Conservation (phyloP, 73 alveolate species). For the Paramecium bursaria region DNA sequence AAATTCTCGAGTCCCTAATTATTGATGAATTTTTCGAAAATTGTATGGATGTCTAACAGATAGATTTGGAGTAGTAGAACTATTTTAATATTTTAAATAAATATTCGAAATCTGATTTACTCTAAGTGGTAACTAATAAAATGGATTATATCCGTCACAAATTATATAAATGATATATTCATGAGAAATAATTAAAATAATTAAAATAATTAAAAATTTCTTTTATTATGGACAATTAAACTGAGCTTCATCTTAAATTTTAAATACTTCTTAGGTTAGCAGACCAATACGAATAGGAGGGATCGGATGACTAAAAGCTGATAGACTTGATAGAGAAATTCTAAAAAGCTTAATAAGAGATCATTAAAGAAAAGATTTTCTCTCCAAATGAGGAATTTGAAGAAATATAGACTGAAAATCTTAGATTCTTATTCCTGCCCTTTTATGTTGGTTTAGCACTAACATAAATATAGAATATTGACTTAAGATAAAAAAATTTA, state of each 20-base stretch:
- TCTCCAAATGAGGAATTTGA: slow-evolving; percentile 79
- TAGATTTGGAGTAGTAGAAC: slow-evolving; percentile 60
- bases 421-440: slow-evolving; percentile 73
- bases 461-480: slow-evolving; percentile 57
- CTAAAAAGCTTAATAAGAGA: not conserved
- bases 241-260: no score
- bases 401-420: slow-evolving; percentile 77
- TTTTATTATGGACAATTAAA: no score
- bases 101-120: slow-evolving; percentile 62
- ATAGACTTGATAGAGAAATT: slow-evolving; percentile 26
- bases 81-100: slow-evolving; percentile 62
- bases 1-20: slow-evolving; percentile 61
- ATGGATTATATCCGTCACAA: slow-evolving; percentile 66
- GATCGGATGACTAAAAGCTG: slow-evolving; percentile 26
- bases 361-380: slow-evolving; percentile 68
- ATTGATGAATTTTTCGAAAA: slow-evolving; percentile 69
- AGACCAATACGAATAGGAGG: no score
- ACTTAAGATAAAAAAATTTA: slow-evolving; percentile 63
- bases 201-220: no score
- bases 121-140: slow-evolving; percentile 63
- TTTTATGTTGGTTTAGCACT: slow-evolving; percentile 74
- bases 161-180: slow-evolving; percentile 59
- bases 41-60: slow-evolving; percentile 55
- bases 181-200: no score
- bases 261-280: no score